These are phyloP conservation scores for Xylaria curta DNA, from an alignment of 495 filamentous ascomycete genomes.

Conservation along the genomic window DNA sequence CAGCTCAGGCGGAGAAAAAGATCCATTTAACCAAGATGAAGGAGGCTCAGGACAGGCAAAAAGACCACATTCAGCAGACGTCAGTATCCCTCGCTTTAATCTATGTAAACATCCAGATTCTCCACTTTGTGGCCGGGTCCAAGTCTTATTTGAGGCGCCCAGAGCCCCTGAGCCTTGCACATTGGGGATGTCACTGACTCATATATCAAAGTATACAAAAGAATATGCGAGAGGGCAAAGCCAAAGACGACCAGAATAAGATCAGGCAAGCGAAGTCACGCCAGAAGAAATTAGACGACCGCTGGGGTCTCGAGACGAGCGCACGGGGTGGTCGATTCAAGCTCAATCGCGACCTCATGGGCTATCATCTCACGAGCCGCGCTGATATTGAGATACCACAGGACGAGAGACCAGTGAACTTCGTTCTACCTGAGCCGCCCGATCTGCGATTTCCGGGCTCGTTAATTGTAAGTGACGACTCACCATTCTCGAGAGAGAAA, in stretches of 20 bases:
- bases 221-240: slow-evolving; percentile 71
- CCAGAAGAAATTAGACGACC: slow-evolving; percentile 81
- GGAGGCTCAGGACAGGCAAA: slow-evolving; percentile 78
- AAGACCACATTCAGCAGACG: slow-evolving; percentile 75
- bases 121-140: neutral
- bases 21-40: slow-evolving; percentile 73
- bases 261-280: slow-evolving; percentile 77
- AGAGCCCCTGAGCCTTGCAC: neutral
- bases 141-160: neutral
- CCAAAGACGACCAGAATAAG: slow-evolving; percentile 78
- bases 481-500: neutral
- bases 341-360: slow-evolving; percentile 72
- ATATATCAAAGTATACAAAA: slow-evolving; percentile 55
- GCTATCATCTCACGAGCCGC: slow-evolving; percentile 61
- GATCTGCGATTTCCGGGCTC: slow-evolving; percentile 78
- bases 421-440: slow-evolving; percentile 64
- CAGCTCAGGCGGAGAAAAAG: slow-evolving; percentile 67
- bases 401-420: slow-evolving; percentile 65
- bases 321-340: slow-evolving; percentile 78
- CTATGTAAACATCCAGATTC: neutral
- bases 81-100: slow-evolving; percentile 4
- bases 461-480: slow-evolving; percentile 49
- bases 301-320: slow-evolving; percentile 74
- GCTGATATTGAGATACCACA: slow-evolving; percentile 72
- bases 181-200: neutral